Evolutionary conservation across 2,329 filamentous ascomycete species (phyloP).

Genomic region (Trichoderma hamatum): DNA sequence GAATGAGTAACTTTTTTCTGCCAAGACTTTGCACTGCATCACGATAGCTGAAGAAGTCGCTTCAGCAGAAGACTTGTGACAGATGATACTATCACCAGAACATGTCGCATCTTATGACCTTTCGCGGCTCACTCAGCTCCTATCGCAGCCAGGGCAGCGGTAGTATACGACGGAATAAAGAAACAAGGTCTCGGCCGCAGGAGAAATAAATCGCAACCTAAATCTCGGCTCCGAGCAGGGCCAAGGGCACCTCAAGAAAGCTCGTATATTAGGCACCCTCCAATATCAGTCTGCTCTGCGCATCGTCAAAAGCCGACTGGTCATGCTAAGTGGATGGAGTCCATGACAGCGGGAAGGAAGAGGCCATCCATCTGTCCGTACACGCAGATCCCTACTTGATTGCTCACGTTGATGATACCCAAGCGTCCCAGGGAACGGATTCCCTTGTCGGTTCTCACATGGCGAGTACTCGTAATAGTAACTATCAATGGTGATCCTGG

Average conservation of each 20-base stretch:
- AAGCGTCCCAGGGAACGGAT: neutral
- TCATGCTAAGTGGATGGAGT: neutral
- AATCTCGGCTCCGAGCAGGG: neutral
- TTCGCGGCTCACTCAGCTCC: neutral
- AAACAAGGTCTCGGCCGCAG: neutral
- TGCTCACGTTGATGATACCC: neutral
- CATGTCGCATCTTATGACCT: neutral
- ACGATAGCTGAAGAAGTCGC: neutral
- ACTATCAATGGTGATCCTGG: neutral
- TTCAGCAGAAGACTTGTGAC: neutral
- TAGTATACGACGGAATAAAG: neutral
- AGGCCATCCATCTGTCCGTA: neutral
- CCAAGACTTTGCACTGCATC: neutral
- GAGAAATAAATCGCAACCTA: neutral
- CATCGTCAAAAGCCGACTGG: slow-evolving; percentile 10
- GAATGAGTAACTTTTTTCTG: neutral
- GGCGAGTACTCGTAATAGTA: neutral
- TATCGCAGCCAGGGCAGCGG: neutral
- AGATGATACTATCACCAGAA: neutral
- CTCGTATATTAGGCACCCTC: slow-evolving; percentile 9
- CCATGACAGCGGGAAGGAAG: neutral
- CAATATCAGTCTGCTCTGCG: neutral
- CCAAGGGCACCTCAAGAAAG: neutral
- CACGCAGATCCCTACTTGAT: neutral
- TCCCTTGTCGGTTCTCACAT: neutral